These are phyloP conservation scores for Barnettozyma wickerhamii DNA, from an alignment of 805 yeast genomes.

Conservation along the genomic window DNA sequence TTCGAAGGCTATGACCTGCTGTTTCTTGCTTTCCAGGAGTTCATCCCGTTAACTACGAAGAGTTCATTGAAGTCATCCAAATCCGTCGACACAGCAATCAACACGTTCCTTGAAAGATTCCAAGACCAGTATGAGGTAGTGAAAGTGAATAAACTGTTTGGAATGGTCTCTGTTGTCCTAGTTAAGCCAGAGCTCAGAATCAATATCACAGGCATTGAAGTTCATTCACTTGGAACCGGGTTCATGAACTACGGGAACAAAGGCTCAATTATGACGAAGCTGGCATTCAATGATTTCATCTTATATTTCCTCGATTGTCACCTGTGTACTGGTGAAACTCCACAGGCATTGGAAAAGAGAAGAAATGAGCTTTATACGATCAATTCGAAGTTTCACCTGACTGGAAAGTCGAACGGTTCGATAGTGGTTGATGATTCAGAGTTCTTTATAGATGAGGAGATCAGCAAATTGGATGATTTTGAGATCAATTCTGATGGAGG, in stretches of 20 bases:
- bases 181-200: constrained; percentile 28
- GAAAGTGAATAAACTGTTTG: constrained; percentile 46
- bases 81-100: constrained; percentile 12
- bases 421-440: constrained; percentile 18
- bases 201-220: constrained; percentile 37
- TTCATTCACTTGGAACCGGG: constrained; percentile 51
- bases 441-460: constrained; percentile 27
- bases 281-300: constrained; percentile 24
- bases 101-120: neutral
- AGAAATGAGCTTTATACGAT: constrained; percentile 43
- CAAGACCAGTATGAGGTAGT: constrained; percentile 31
- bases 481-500: constrained; percentile 17
- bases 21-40: constrained; percentile 46
- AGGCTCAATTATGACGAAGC: constrained; percentile 48
- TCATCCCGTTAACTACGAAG: constrained; percentile 41
- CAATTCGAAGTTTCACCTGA: constrained; percentile 24
- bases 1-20: constrained; percentile 30
- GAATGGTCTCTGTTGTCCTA: constrained; percentile 45
- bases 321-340: constrained; percentile 46
- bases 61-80: constrained; percentile 30
- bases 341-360: constrained; percentile 33
- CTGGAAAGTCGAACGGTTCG: constrained; percentile 16
- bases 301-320: constrained; percentile 46
- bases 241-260: constrained; percentile 59
- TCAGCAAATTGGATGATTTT: constrained; percentile 10